These are phyloP conservation scores for Vitis hybrid DNA, from an alignment of 177 flowering plant genomes.

Conservation along the genomic window DNA sequence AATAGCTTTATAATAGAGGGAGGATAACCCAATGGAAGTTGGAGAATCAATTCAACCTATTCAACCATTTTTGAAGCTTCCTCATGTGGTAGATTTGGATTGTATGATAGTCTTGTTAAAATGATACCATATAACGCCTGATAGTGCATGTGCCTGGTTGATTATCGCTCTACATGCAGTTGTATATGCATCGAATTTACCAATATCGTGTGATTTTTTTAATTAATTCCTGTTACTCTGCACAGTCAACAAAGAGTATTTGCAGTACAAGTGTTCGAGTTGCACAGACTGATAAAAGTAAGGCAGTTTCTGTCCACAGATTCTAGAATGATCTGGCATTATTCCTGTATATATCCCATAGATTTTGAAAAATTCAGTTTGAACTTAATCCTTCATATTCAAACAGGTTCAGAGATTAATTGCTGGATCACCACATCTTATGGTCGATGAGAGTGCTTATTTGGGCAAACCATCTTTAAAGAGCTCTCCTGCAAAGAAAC, in stretches of 20 bases:
- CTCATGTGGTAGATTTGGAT: too few relatives aligned
- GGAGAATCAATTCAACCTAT: too few relatives aligned
- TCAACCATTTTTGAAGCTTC: too few relatives aligned
- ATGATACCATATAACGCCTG: too few relatives aligned
- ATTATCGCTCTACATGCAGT: too few relatives aligned
- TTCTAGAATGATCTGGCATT: not conserved
- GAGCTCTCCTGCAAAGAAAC: conserved; percentile 26
- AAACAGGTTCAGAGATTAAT: conserved; percentile 47
- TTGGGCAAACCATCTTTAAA: conserved; percentile 25
- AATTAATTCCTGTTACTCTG: conserved; percentile 13
- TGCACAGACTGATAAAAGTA: conserved; percentile 71
- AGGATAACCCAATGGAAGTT: too few relatives aligned
- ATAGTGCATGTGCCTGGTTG: too few relatives aligned
- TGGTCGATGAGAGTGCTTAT: conserved; percentile 32
- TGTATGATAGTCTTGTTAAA: too few relatives aligned
- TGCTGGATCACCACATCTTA: conserved; percentile 41
- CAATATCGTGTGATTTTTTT: conserved; percentile 5
- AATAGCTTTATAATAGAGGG: too few relatives aligned
- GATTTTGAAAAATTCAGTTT: not conserved
- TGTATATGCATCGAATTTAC: too few relatives aligned
- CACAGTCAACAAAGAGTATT: conserved; percentile 78
- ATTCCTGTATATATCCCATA: not conserved
- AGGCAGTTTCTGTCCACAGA: not conserved
- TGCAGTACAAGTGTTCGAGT: conserved; percentile 82
- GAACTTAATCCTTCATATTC: not conserved